Evolutionary conservation across 192 early-diverging fungal species (phyloP).

Genomic region (Rhizophlyctis rosea): DNA sequence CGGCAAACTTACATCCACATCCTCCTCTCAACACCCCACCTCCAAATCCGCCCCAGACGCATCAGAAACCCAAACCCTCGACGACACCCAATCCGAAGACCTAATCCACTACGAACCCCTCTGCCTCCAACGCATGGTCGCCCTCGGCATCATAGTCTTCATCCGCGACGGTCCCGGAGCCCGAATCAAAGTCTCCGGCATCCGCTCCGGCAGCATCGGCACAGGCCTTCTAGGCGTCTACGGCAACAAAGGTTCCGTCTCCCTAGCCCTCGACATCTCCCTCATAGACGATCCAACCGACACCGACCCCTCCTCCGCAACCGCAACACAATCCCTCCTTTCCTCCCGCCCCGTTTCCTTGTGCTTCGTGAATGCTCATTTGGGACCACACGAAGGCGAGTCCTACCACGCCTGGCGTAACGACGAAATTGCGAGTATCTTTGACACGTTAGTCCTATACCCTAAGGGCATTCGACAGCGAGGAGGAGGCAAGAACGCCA

Average conservation of each 20-base stretch:
- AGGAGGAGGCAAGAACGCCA: neutral
- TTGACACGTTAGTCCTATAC: conserved; percentile 23
- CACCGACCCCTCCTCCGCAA: neutral
- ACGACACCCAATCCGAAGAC: neutral
- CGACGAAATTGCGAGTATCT: conserved; percentile 32
- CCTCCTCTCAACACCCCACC: neutral
- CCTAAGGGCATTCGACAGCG: neutral
- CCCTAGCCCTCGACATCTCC: conserved; percentile 24
- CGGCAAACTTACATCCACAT: neutral
- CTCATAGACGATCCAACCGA: conserved; percentile 7
- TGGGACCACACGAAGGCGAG: conserved; percentile 36
- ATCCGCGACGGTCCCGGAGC: conserved; percentile 14
- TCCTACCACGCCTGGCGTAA: conserved; percentile 30
- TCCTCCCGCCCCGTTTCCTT: conserved; percentile 11
- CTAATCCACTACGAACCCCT: conserved; percentile 19
- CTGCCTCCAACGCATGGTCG: conserved; percentile 20
- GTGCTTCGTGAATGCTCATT: conserved; percentile 34
- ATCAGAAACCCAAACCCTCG: neutral
- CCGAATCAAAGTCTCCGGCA: conserved; percentile 5
- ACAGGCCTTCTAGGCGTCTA: conserved; percentile 35
- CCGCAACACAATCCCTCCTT: too few relatives aligned
- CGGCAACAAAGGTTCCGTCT: conserved; percentile 40
- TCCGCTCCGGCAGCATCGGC: conserved; percentile 29
- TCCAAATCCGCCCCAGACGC: too few relatives aligned
- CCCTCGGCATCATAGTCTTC: conserved; percentile 33